A percentile compares a stretch with the other conserved stretches of the same genome.
Evolutionary conservation across 441 rosid genomes (phyloP).

Genomic region (Gossypium schwendimanii): DNA sequence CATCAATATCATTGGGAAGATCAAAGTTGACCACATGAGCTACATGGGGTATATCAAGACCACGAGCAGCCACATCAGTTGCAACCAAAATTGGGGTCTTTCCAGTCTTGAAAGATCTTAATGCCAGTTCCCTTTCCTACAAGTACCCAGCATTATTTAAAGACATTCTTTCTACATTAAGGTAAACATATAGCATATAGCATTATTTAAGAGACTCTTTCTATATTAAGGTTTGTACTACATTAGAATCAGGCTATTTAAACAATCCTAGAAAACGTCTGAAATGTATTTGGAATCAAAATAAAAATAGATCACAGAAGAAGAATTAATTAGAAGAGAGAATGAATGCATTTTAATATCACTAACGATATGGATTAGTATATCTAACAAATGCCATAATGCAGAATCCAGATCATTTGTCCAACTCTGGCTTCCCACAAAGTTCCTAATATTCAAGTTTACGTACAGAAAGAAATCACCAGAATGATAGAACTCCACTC

Average conservation of each 20-base stretch:
- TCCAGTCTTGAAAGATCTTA: slow-evolving; percentile 80
- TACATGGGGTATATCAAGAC: slow-evolving; percentile 87
- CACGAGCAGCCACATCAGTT: slow-evolving; percentile 93
- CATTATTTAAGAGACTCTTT: not conserved
- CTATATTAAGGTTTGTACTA: not conserved
- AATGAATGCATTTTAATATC: not conserved
- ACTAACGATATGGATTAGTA: not conserved
- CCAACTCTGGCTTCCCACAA: not conserved
- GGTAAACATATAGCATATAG: not conserved
- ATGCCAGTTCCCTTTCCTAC: slow-evolving; percentile 89
- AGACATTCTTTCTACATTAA: not conserved
- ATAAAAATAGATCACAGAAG: not conserved
- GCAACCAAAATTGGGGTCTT: slow-evolving; percentile 86
- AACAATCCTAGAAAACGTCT: not conserved
- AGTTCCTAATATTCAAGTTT: not conserved
- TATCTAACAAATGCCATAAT: not conserved
- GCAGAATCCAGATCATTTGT: not conserved
- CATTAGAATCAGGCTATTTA: not conserved
- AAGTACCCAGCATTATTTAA: slow-evolving; percentile 3
- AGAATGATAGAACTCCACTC: not conserved
- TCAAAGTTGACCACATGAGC: slow-evolving; percentile 92
- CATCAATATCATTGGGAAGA: slow-evolving; percentile 90
- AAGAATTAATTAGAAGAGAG: not conserved
- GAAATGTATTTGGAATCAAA: not conserved
- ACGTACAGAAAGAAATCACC: not conserved